A percentile compares a stretch with the other conserved stretches of the same genome.
phyloP scores from a whole-genome alignment of 805 yeast species.

The Saturnispora ahearnii region DNA sequence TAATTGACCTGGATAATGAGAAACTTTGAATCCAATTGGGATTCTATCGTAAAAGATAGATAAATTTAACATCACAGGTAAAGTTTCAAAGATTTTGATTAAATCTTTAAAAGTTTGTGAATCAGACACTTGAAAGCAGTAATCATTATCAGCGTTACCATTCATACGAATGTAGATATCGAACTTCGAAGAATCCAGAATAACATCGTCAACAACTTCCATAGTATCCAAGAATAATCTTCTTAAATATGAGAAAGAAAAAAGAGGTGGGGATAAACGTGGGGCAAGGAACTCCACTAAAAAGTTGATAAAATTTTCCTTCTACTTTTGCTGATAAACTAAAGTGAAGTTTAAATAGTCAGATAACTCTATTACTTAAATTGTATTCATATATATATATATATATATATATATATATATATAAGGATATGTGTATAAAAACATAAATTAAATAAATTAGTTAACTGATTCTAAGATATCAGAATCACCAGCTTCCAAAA shows the following conservation, averaged over 20 bases:
- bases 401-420: background rate
- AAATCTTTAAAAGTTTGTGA: constrained; percentile 53
- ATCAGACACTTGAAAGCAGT: constrained; percentile 68
- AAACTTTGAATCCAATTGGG: constrained; percentile 59
- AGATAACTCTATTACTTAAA: background rate
- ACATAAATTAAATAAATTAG: constrained; percentile 4
- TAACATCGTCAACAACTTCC: constrained; percentile 5
- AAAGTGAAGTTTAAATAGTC: too few species aligned
- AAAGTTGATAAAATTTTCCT: too few species aligned
- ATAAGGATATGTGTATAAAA: background rate
- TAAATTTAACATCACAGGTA: constrained; percentile 77
- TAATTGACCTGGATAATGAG: constrained; percentile 66
- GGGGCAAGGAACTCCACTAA: background rate
- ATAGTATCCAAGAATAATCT: background rate
- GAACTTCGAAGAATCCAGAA: constrained; percentile 10
- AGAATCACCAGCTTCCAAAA: constrained; percentile 99
- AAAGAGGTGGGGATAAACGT: background rate
- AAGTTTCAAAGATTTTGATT: constrained; percentile 47
- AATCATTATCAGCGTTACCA: constrained; percentile 78
- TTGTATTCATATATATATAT: background rate
- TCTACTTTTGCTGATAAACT: too few species aligned
- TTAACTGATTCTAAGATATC: constrained; percentile 77
- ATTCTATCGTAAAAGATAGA: constrained; percentile 55
- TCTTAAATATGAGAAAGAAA: too few species aligned
- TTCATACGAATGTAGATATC: constrained; percentile 73